Evolutionary conservation across 805 yeast species (phyloP), one percentile per base, ranked within the genome.

Genomic region (Lachancea thermotolerans): DNA sequence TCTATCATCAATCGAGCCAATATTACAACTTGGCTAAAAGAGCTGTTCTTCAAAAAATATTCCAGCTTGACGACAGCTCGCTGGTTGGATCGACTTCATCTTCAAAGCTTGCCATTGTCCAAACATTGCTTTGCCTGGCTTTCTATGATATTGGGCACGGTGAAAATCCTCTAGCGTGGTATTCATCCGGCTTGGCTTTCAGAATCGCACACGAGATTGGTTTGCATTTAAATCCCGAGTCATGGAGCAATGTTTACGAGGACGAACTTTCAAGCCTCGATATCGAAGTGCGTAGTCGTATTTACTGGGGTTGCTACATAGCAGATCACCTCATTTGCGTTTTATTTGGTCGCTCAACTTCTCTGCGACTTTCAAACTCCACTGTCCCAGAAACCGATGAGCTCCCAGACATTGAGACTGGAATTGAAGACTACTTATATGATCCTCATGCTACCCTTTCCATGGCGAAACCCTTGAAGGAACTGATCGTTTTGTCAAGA

Each of bases 131-230:
- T 16, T 60, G 78, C 18, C 60, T 79, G 11, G 79, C 82, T 10
- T 71, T 77, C 47, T 78, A 77, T 56, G 83, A 78, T 53, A 73
- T 79, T 21, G 77, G 79, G 48, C 69, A 68, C 45, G 82, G 82
- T 2, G 66, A 71, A 42, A 77, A 75, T 53, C 72, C 79, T 8
- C 67, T 74, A 47, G 81, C 82, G 3, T 79, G 83, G 85, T 72
- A 77, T 70, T 63, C 77, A 27, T 68, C 75, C 11, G 84, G 83
- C 1, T 66, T 71, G 44, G 83, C 81, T 6, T 70, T 78, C 56
- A 62, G 83, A 48, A 76, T 79, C 71, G 82, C 83, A 1, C 76
- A 71, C 50, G 79, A 78, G 58, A 60, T 78, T 27, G 83, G 83
- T 1, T 72, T 78, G 53, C 81, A 78, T 57, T 66, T 78, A 48